Percentiles rank a stretch among this genome's conserved stretches.
Evolutionary conservation across 257 asterid genomes (phyloP).

Genomic region (Forsythia viridissima): DNA sequence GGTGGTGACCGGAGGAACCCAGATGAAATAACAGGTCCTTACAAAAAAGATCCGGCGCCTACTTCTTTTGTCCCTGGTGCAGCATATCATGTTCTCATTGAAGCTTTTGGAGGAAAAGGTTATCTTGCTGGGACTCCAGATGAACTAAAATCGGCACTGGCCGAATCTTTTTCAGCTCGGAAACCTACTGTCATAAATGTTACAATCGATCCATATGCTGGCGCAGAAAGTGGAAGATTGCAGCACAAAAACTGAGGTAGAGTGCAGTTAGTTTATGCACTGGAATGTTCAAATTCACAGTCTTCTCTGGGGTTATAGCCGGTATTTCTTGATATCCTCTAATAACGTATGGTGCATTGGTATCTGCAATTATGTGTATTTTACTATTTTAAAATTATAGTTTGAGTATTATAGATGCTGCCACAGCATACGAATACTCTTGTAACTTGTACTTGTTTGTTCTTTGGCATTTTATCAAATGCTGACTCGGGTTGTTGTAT

Average conservation of each 20-base stretch:
- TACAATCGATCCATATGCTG: slow-evolving; percentile 84
- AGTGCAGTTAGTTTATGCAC: background rate
- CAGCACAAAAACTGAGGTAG: slow-evolving; percentile 85
- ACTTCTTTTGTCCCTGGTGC: slow-evolving; percentile 93
- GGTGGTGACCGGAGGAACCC: slow-evolving; percentile 90
- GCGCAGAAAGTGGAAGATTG: slow-evolving; percentile 87
- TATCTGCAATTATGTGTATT: background rate
- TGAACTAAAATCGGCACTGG: slow-evolving; percentile 75
- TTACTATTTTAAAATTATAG: background rate
- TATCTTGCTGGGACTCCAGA: slow-evolving; percentile 77
- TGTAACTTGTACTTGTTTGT: background rate
- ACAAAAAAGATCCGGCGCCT: slow-evolving; percentile 91
- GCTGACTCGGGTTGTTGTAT: background rate
- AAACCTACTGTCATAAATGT: slow-evolving; percentile 83
- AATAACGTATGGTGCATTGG: background rate
- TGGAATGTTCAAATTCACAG: slow-evolving; percentile 1
- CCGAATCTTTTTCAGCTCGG: slow-evolving; percentile 64
- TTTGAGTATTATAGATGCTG: background rate
- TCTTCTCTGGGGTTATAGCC: background rate
- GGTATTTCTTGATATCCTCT: background rate
- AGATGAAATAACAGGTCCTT: slow-evolving; percentile 81
- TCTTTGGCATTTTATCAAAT: background rate
- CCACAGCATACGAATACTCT: background rate
- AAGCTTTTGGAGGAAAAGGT: slow-evolving; percentile 92
- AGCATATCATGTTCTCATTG: slow-evolving; percentile 67